These are phyloP conservation scores for Mycena albidolilacea DNA, from an alignment of 768 basidiomycete species.

Conservation along the genomic window DNA sequence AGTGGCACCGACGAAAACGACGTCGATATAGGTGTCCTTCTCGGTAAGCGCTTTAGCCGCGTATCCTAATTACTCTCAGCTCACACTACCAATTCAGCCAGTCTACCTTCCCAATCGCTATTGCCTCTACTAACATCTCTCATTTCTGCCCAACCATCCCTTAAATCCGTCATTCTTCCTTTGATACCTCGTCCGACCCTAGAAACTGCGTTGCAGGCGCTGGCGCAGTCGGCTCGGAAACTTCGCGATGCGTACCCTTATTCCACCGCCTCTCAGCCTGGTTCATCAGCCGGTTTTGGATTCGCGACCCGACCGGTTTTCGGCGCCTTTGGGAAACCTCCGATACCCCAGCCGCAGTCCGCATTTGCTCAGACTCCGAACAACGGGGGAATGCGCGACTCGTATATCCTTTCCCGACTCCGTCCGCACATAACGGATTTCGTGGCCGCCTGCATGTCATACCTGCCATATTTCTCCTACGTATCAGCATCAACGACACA, in stretches of 20 bases:
- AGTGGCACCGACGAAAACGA: constrained; percentile 65
- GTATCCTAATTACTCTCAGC: constrained; percentile 17
- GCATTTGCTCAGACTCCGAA: constrained; percentile 47
- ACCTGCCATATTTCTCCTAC: constrained; percentile 89
- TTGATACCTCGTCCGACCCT: constrained; percentile 90
- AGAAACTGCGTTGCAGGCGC: constrained; percentile 78
- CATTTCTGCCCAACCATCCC: constrained; percentile 74
- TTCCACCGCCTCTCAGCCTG: constrained; percentile 61
- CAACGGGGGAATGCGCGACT: constrained; percentile 82
- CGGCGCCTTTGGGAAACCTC: constrained; percentile 38
- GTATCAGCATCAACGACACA: constrained; percentile 50
- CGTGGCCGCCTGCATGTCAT: constrained; percentile 82
- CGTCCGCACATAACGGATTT: constrained; percentile 85
- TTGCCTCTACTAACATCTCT: constrained; percentile 81
- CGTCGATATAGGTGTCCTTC: constrained; percentile 83
- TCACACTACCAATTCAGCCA: constrained; percentile 64
- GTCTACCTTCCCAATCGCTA: constrained; percentile 82
- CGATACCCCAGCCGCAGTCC: constrained; percentile 37
- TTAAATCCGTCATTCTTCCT: constrained; percentile 80
- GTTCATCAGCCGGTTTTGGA: constrained; percentile 47
- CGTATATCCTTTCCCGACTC: constrained; percentile 82
- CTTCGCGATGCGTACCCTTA: constrained; percentile 89
- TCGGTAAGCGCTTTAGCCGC: constrained; percentile 66
- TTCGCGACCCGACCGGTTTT: constrained; percentile 53
- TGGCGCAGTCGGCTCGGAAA: constrained; percentile 78